phyloP scores from a whole-genome alignment of 805 yeast species.

The Candida saitoana region DNA sequence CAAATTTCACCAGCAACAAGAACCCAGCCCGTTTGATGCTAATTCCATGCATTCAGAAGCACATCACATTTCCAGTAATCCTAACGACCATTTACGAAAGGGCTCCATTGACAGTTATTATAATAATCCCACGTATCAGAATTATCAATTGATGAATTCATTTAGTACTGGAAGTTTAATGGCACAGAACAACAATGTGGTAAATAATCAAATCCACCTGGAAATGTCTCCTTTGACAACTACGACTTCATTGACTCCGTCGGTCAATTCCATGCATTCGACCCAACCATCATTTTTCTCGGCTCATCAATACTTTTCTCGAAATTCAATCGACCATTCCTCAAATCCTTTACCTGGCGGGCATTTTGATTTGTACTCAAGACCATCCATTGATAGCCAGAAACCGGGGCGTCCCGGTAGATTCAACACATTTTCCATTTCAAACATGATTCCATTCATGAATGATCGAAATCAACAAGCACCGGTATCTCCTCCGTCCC shows the following conservation, averaged over 20 bases:
- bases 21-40: slow-evolving; percentile 10
- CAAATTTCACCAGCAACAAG: background rate
- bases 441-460: slow-evolving; percentile 41
- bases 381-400: slow-evolving; percentile 30
- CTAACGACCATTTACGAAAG: slow-evolving; percentile 9
- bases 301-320: slow-evolving; percentile 37
- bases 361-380: slow-evolving; percentile 30
- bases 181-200: slow-evolving; percentile 1
- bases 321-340: slow-evolving; percentile 36
- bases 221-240: slow-evolving; percentile 43
- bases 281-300: slow-evolving; percentile 42
- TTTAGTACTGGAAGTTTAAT: slow-evolving; percentile 41
- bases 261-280: slow-evolving; percentile 37
- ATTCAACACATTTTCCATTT: slow-evolving; percentile 26
- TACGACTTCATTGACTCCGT: slow-evolving; percentile 40
- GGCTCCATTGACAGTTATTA: slow-evolving; percentile 18
- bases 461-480: slow-evolving; percentile 25
- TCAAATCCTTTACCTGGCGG: slow-evolving; percentile 26
- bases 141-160: slow-evolving; percentile 31
- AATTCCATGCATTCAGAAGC: slow-evolving; percentile 9
- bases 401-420: slow-evolving; percentile 6
- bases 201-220: slow-evolving; percentile 4
- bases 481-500: slow-evolving; percentile 14
- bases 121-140: slow-evolving; percentile 8
- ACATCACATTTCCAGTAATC: slow-evolving; percentile 3